Evolutionary conservation across 75 land plant species (phyloP).

Genomic region (Ceratopteris richardii): DNA sequence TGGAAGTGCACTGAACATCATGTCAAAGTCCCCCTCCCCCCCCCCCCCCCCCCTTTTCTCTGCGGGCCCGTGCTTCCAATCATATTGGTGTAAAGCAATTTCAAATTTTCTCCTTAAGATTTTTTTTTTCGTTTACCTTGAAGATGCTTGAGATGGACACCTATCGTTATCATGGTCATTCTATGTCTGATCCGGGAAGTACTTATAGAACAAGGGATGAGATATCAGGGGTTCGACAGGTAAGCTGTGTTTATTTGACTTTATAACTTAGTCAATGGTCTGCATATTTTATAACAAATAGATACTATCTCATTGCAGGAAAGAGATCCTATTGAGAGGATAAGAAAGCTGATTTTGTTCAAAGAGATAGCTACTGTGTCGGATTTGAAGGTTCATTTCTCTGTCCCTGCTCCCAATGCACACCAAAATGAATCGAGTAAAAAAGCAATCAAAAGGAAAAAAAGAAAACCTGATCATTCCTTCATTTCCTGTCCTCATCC

Average conservation of each 20-base stretch:
- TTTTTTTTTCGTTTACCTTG: too few relatives aligned
- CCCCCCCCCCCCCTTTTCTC: too few relatives aligned
- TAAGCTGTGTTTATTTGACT: slow-evolving; percentile 8
- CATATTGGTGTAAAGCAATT: too few relatives aligned
- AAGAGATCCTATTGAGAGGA: slow-evolving; percentile 95
- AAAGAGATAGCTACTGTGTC: slow-evolving; percentile 69
- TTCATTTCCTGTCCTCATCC: too few relatives aligned
- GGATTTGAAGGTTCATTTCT: slow-evolving; percentile 70
- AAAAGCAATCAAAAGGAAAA: neutral
- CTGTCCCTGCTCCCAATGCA: neutral
- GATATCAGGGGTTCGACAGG: slow-evolving; percentile 92
- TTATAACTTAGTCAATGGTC: too few relatives aligned
- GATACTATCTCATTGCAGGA: slow-evolving; percentile 39
- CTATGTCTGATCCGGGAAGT: slow-evolving; percentile 99
- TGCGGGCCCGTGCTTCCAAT: too few relatives aligned
- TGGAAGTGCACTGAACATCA: too few relatives aligned
- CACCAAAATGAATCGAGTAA: too few relatives aligned
- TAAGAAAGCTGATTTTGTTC: slow-evolving; percentile 63
- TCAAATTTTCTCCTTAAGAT: too few relatives aligned
- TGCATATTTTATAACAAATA: too few relatives aligned
- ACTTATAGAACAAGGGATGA: slow-evolving; percentile 98
- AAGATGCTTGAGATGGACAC: slow-evolving; percentile 99
- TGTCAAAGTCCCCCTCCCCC: too few relatives aligned
- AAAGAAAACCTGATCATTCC: too few relatives aligned
- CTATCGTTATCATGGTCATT: slow-evolving; percentile 96